Percentiles rank a stretch among this genome's conserved stretches.
Evolutionary conservation across 768 basidiomycete species (phyloP).

Genomic region (Tulasnella sp.): DNA sequence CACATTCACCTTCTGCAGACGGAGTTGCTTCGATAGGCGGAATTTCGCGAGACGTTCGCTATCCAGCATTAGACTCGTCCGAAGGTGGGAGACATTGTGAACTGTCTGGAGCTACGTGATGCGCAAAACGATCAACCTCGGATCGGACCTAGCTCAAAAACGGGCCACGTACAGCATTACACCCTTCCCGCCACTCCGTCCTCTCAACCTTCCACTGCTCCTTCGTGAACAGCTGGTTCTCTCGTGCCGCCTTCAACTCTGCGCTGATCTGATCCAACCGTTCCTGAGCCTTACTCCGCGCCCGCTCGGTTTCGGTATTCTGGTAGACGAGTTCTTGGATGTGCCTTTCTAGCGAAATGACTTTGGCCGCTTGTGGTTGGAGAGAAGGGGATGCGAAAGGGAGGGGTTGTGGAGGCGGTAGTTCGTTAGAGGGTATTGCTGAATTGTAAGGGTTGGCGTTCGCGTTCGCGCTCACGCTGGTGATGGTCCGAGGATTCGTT

Average conservation of each 20-base stretch:
- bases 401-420: conserved; percentile 11
- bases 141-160: not conserved
- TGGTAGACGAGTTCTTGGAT: not conserved
- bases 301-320: not conserved
- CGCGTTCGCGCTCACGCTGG: no score
- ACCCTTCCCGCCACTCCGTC: not conserved
- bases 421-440: not conserved
- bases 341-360: conserved; percentile 4
- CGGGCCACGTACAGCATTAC: not conserved
- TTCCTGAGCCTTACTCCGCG: conserved; percentile 2
- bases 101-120: conserved; percentile 6
- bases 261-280: not conserved
- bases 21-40: not conserved
- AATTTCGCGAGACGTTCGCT: not conserved
- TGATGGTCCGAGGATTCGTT: no score
- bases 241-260: not conserved
- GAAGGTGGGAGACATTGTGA: conserved; percentile 5
- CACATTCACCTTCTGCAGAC: not conserved
- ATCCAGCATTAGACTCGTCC: not conserved
- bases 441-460: no score
- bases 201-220: conserved; percentile 4
- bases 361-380: not conserved
- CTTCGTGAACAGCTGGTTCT: not conserved
- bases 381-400: conserved; percentile 5
- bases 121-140: not conserved